Conservation (phyloP, 257 asterid species). For the Cinchona pubescens region DNA sequence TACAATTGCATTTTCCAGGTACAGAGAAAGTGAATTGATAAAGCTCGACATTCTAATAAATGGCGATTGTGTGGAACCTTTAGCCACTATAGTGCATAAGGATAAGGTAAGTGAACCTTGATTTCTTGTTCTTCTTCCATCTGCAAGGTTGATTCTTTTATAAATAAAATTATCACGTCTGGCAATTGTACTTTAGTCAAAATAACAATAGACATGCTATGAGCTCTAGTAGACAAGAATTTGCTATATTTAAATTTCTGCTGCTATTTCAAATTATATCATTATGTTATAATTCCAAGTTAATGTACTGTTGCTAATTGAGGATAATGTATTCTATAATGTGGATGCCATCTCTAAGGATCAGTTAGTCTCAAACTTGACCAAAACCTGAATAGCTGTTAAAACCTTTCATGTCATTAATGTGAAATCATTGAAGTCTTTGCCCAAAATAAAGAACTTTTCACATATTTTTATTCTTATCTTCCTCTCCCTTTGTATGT, state of each 20-base stretch:
- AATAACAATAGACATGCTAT: background rate
- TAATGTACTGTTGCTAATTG: background rate
- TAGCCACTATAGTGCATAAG: constrained; percentile 92
- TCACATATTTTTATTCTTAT: too few relatives aligned
- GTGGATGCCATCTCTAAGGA: background rate
- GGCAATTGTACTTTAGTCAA: background rate
- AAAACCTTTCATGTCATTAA: too few relatives aligned
- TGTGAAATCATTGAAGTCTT: too few relatives aligned
- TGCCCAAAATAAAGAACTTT: too few relatives aligned
- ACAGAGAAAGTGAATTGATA: constrained; percentile 75
- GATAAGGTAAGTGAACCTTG: constrained; percentile 64
- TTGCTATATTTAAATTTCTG: background rate
- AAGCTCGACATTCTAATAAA: constrained; percentile 95
- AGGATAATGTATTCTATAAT: background rate
- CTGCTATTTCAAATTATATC: background rate
- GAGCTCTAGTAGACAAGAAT: background rate
- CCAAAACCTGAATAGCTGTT: too few relatives aligned
- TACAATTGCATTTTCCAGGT: constrained; percentile 42
- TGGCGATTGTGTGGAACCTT: constrained; percentile 94
- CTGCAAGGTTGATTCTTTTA: background rate
- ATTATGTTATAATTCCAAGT: background rate
- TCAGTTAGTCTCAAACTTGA: background rate
- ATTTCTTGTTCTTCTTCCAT: constrained; percentile 6
- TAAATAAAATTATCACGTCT: background rate
- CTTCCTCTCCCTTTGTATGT: too few relatives aligned